Conservation (phyloP, 306 rosid genomes). For the Pterocarpus santalinus region DNA sequence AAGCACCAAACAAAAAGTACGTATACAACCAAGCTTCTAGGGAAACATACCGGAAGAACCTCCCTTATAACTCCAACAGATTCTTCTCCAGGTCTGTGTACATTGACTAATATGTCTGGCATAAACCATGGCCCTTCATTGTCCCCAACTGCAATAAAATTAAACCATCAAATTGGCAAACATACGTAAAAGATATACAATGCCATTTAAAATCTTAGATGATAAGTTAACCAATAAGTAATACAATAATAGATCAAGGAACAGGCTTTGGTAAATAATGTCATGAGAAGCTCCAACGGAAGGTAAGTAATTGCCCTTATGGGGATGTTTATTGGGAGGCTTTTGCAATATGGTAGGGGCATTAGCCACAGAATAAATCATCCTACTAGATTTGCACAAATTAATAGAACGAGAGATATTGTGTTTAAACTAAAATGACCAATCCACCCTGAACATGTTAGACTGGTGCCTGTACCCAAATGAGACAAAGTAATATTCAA, state of each 20-base stretch:
- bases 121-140: slow-evolving; percentile 88
- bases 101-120: slow-evolving; percentile 89
- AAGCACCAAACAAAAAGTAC: background rate
- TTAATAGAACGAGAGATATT: background rate
- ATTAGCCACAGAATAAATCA: too few relatives aligned
- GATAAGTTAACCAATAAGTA: background rate
- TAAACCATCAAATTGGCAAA: slow-evolving; percentile 26
- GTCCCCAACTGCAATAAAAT: slow-evolving; percentile 77
- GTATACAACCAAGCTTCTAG: slow-evolving; percentile 2
- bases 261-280: background rate
- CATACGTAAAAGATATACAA: background rate
- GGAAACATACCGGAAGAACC: slow-evolving; percentile 82
- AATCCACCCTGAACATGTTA: slow-evolving; percentile 1
- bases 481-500: slow-evolving; percentile 8
- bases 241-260: slow-evolving; percentile 15
- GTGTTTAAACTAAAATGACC: slow-evolving; percentile 15
- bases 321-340: background rate
- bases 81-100: slow-evolving; percentile 84
- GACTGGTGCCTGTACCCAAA: slow-evolving; percentile 7
- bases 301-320: slow-evolving; percentile 2
- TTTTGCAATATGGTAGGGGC: slow-evolving; percentile 9
- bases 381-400: too few relatives aligned
- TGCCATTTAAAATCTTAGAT: slow-evolving; percentile 3
- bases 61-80: slow-evolving; percentile 80
- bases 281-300: background rate